phyloP scores from a whole-genome alignment of 169 alveolate species.

The Plasmodium cynomolgi region DNA sequence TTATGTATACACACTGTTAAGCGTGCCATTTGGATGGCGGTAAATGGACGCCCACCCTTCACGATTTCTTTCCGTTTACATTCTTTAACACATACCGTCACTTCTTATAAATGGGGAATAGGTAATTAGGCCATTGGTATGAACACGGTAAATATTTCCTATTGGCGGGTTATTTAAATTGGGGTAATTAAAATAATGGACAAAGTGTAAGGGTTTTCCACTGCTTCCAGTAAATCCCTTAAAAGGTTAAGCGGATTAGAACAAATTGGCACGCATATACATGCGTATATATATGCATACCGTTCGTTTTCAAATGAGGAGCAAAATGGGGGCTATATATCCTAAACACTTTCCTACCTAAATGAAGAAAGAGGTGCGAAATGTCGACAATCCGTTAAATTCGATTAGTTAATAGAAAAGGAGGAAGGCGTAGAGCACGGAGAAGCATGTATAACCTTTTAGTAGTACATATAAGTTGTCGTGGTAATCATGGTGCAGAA shows the following conservation, averaged over 20 bases:
- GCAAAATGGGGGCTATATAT: constrained; percentile 76
- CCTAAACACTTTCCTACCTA: constrained; percentile 71
- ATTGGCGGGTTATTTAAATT: neutral
- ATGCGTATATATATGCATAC: neutral
- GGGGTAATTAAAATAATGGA: neutral
- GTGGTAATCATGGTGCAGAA: constrained; percentile 72
- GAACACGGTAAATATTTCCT: constrained; percentile 49
- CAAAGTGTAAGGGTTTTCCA: neutral
- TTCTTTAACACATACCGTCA: constrained; percentile 38
- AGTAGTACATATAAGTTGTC: constrained; percentile 72
- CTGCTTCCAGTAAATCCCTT: neutral
- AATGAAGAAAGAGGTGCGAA: constrained; percentile 9
- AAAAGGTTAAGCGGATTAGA: neutral
- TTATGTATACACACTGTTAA: neutral
- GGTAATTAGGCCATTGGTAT: constrained; percentile 66
- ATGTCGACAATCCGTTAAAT: neutral
- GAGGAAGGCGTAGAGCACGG: neutral
- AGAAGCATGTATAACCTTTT: constrained; percentile 28
- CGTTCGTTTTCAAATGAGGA: constrained; percentile 49
- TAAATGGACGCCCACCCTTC: neutral
- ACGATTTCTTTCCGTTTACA: constrained; percentile 5
- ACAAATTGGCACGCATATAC: neutral
- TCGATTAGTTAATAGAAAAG: neutral
- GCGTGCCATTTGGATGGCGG: neutral
- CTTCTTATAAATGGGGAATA: constrained; percentile 75